These are phyloP conservation scores for Polygonum maritimum DNA, from an alignment of 148 eudicot species.

Conservation along the genomic window DNA sequence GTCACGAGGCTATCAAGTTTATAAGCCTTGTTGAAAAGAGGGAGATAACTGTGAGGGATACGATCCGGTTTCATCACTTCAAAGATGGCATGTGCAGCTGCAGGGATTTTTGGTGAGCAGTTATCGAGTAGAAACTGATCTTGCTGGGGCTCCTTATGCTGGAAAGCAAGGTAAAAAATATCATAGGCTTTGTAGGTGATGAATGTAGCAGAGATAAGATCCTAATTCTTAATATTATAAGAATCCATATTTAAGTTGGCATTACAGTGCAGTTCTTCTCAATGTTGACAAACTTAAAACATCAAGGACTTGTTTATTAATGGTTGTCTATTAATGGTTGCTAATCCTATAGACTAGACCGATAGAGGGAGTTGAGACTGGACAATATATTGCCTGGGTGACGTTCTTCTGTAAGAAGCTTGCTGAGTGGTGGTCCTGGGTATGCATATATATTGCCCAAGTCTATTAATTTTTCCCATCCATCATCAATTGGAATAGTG, in stretches of 20 bases:
- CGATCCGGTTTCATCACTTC: conserved; percentile 80
- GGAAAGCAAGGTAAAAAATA: neutral
- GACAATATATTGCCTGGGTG: conserved; percentile 20
- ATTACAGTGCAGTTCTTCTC: too few relatives aligned
- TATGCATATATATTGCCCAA: conserved; percentile 24
- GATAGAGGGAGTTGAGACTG: conserved; percentile 63
- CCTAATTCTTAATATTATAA: neutral
- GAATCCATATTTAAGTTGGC: too few relatives aligned
- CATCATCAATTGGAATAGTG: neutral
- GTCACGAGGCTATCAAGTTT: conserved; percentile 68
- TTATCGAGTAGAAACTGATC: neutral
- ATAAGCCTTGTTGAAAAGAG: conserved; percentile 52
- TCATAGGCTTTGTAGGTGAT: neutral
- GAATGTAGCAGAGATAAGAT: neutral
- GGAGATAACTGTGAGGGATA: conserved; percentile 74
- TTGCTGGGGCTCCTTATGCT: neutral
- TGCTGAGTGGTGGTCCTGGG: conserved; percentile 87
- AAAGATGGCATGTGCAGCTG: conserved; percentile 71
- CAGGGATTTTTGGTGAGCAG: conserved; percentile 69
- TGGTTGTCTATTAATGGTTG: conserved; percentile 52
- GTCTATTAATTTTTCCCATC: neutral
- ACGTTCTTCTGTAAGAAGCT: conserved; percentile 38
- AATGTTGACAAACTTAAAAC: too few relatives aligned
- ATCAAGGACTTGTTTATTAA: conserved; percentile 17
- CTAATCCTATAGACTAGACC: conserved; percentile 44